phyloP scores from a whole-genome alignment of 1,139 yeast genomes.

The Yamadazyma triangularis region DNA sequence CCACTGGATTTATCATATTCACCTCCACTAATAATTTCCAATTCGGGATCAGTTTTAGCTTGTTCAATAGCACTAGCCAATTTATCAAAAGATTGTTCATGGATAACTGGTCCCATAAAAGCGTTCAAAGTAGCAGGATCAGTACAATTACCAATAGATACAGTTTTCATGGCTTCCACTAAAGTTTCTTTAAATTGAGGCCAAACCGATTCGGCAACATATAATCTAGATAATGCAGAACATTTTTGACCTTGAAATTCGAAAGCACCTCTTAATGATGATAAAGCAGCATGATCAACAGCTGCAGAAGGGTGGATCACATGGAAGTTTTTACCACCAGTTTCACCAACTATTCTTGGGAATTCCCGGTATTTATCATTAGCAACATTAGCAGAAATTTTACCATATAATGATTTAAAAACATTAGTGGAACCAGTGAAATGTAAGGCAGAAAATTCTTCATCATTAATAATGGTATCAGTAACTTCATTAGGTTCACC shows the following conservation, averaged over 20 bases:
- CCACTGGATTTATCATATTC: slow-evolving; percentile 67
- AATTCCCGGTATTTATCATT: slow-evolving; percentile 71
- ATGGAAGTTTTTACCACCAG: slow-evolving; percentile 98
- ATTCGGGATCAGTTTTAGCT: slow-evolving; percentile 70
- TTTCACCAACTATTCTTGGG: slow-evolving; percentile 96
- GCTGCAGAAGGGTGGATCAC: slow-evolving; percentile 72
- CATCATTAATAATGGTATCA: slow-evolving; percentile 58
- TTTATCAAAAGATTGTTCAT: slow-evolving; percentile 80
- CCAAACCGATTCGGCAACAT: slow-evolving; percentile 76
- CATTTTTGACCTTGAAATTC: slow-evolving; percentile 98
- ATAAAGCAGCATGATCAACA: slow-evolving; percentile 72
- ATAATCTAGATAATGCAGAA: slow-evolving; percentile 85
- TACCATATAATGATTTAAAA: slow-evolving; percentile 72
- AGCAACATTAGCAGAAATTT: slow-evolving; percentile 73
- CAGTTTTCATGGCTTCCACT: slow-evolving; percentile 38
- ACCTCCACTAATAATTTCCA: slow-evolving; percentile 78
- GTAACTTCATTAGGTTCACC: slow-evolving; percentile 84
- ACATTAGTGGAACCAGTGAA: slow-evolving; percentile 96
- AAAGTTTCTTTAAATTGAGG: slow-evolving; percentile 66
- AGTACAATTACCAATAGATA: slow-evolving; percentile 64
- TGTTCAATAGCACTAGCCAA: slow-evolving; percentile 63
- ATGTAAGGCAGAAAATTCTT: slow-evolving; percentile 80
- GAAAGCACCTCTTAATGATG: slow-evolving; percentile 91
- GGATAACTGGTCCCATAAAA: slow-evolving; percentile 97
- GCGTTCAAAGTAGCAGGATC: slow-evolving; percentile 48